Conservation (phyloP, 2,329 filamentous ascomycete genomes). For the Fusarium anthophilum region DNA sequence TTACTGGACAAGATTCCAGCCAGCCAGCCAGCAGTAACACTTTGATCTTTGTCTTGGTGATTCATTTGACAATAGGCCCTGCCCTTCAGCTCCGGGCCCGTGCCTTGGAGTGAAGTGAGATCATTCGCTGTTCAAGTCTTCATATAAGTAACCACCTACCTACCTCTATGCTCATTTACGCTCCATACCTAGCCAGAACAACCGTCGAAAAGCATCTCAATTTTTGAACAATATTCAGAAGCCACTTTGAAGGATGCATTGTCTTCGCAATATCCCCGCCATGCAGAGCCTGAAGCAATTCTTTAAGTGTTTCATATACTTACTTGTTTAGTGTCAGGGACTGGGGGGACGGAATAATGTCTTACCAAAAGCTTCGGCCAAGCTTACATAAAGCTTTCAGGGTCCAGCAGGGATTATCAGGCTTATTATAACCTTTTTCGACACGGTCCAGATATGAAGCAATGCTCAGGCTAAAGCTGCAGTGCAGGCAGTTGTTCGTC, state of each 20-base stretch:
- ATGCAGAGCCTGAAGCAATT: not conserved
- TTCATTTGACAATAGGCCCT: not conserved
- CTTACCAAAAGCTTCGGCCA: not conserved
- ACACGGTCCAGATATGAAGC: not conserved
- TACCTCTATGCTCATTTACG: not conserved
- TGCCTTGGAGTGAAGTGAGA: not conserved
- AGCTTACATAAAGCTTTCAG: constrained; percentile 7
- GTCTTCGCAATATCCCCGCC: no score
- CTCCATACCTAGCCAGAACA: not conserved
- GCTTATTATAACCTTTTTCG: not conserved
- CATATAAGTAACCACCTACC: not conserved
- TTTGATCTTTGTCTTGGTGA: not conserved
- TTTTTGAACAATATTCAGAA: not conserved
- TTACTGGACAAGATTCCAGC: not conserved
- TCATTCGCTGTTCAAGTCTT: not conserved
- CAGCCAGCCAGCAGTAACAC: not conserved
- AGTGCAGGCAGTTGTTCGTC: not conserved
- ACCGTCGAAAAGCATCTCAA: not conserved
- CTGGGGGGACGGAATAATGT: not conserved
- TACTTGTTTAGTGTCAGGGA: not conserved
- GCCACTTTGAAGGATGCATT: not conserved
- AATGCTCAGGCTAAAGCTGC: not conserved
- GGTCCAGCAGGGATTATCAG: not conserved
- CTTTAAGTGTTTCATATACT: not conserved
- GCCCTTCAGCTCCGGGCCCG: not conserved